Evolutionary conservation across 1,139 yeast genomes (phyloP).

Genomic region (Pichia sp.): DNA sequence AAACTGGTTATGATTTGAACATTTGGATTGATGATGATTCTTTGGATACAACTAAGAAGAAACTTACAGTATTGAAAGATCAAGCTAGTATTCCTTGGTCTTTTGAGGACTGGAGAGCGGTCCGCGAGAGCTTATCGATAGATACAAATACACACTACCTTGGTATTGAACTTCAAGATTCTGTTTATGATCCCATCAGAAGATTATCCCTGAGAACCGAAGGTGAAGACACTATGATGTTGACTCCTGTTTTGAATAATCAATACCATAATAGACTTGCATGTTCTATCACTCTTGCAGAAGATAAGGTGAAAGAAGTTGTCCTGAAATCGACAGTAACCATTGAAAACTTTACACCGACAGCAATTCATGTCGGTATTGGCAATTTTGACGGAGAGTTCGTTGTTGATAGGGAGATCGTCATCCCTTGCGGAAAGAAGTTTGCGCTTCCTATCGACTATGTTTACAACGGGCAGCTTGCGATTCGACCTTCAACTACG

Average conservation of each 20-base stretch:
- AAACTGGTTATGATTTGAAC: slow-evolving; percentile 74
- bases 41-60: slow-evolving; percentile 16
- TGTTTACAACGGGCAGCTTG: slow-evolving; percentile 53
- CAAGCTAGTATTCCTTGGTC: slow-evolving; percentile 70
- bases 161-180: slow-evolving; percentile 51
- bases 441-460: slow-evolving; percentile 67
- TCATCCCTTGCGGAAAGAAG: slow-evolving; percentile 46
- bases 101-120: slow-evolving; percentile 87
- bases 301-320: slow-evolving; percentile 73
- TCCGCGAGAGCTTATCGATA: slow-evolving; percentile 73
- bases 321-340: slow-evolving; percentile 68
- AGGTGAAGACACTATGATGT: slow-evolving; percentile 70
- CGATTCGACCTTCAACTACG: slow-evolving; percentile 54
- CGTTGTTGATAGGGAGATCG: slow-evolving; percentile 25
- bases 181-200: slow-evolving; percentile 47
- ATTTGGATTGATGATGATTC: slow-evolving; percentile 60
- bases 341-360: slow-evolving; percentile 64
- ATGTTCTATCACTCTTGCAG: slow-evolving; percentile 62
- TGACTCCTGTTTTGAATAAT: slow-evolving; percentile 47
- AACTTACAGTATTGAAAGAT: slow-evolving; percentile 37
- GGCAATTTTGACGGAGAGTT: slow-evolving; percentile 27
- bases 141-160: slow-evolving; percentile 54
- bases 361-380: slow-evolving; percentile 43
- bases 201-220: slow-evolving; percentile 68
- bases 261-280: slow-evolving; percentile 63